phyloP scores from a whole-genome alignment of 441 rosid species.

The Kokia cookei region DNA sequence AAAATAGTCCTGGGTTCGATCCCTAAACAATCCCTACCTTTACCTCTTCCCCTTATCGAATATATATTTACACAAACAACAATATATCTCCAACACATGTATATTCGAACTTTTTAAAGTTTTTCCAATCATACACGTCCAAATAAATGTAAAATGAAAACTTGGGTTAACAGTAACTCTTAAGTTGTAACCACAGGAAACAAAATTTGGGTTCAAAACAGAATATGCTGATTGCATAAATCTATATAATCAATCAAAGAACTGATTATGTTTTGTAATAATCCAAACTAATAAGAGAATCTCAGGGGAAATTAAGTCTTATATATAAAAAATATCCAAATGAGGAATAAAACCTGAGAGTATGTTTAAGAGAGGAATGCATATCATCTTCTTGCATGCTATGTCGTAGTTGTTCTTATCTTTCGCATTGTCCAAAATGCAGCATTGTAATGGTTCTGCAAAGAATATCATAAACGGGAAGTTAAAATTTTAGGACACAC shows the following conservation, averaged over 20 bases:
- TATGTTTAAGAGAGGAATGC: neutral
- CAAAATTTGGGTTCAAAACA: neutral
- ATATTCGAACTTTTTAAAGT: neutral
- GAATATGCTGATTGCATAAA: neutral
- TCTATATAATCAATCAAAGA: neutral
- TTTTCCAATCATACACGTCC: too few relatives aligned
- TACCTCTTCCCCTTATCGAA: too few relatives aligned
- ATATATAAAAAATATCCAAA: neutral
- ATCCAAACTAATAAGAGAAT: neutral
- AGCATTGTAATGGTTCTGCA: slow-evolving; percentile 74
- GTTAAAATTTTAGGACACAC: neutral
- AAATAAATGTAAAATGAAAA: neutral
- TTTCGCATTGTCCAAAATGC: slow-evolving; percentile 95
- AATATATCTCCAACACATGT: neutral
- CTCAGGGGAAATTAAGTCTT: neutral
- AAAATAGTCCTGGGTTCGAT: too few relatives aligned
- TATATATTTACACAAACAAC: too few relatives aligned
- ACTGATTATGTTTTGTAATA: neutral
- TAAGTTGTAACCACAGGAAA: neutral
- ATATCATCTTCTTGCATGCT: slow-evolving; percentile 3
- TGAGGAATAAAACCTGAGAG: neutral
- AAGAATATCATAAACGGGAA: neutral
- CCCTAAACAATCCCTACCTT: too few relatives aligned
- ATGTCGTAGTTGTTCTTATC: slow-evolving; percentile 24
- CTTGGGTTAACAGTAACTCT: neutral